A percentile compares a stretch with the other conserved stretches of the same genome.
Evolutionary conservation across 2,329 filamentous ascomycete genomes (phyloP).

Genomic region (Aspergillus tanneri): DNA sequence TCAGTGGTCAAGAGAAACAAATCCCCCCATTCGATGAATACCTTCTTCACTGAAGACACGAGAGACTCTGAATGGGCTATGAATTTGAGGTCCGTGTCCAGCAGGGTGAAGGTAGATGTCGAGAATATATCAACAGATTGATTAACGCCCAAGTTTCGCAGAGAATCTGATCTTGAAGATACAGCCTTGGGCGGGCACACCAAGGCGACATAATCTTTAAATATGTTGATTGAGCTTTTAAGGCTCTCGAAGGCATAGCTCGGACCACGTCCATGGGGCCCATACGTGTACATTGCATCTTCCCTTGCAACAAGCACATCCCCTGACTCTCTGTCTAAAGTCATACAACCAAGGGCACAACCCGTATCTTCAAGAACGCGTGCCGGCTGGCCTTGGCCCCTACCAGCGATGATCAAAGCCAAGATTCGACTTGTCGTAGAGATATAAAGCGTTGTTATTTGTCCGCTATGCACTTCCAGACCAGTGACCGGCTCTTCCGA

Average conservation of each 20-base stretch:
- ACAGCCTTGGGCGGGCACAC: constrained; percentile 72
- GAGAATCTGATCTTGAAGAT: constrained; percentile 56
- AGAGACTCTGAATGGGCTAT: constrained; percentile 86
- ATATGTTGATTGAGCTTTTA: constrained; percentile 77
- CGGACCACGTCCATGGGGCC: constrained; percentile 76
- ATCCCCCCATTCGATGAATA: constrained; percentile 88
- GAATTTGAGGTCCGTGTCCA: constrained; percentile 89
- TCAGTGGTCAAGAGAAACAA: constrained; percentile 88
- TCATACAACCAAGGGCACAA: constrained; percentile 94
- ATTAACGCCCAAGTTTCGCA: constrained; percentile 71
- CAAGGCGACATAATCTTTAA: constrained; percentile 81
- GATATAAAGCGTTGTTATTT: constrained; percentile 78
- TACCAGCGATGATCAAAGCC: constrained; percentile 80
- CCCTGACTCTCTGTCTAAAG: constrained; percentile 72
- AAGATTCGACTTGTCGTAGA: constrained; percentile 86
- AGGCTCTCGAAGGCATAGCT: constrained; percentile 89
- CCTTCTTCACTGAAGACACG: constrained; percentile 71
- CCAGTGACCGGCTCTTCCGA: constrained; percentile 95
- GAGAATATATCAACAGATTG: constrained; percentile 77
- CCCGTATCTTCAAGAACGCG: constrained; percentile 86
- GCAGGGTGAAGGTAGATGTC: constrained; percentile 80
- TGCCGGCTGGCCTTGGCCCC: constrained; percentile 84
- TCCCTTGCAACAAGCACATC: constrained; percentile 91
- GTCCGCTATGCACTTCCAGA: constrained; percentile 69
- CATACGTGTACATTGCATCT: constrained; percentile 95